A percentile compares a stretch with the other conserved stretches of the same genome.
These are phyloP conservation scores for Pythium dissotocum DNA, from an alignment of 352 stramenopile species.

Conservation along the genomic window DNA sequence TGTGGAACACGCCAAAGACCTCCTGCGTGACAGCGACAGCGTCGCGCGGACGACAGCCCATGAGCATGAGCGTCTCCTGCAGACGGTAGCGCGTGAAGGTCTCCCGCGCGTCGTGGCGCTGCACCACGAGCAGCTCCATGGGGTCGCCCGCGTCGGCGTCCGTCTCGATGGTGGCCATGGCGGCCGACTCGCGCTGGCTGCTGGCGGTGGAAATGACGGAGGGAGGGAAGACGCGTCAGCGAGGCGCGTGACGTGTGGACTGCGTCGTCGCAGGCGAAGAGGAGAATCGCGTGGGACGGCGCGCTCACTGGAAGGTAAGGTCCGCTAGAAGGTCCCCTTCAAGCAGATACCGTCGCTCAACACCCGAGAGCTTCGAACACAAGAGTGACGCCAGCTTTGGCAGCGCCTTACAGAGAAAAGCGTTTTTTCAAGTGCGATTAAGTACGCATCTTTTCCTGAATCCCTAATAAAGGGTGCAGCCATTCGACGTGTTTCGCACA, in stretches of 20 bases:
- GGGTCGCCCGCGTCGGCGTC: slow-evolving; percentile 64
- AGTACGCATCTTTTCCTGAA: background rate
- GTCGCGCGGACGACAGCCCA: slow-evolving; percentile 80
- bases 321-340: background rate
- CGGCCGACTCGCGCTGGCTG: slow-evolving; percentile 1
- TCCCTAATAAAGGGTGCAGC: background rate
- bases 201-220: background rate
- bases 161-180: slow-evolving; percentile 57
- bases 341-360: slow-evolving; percentile 1
- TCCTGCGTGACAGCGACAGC: slow-evolving; percentile 67
- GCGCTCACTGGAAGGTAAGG: no score
- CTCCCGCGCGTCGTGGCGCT: slow-evolving; percentile 50
- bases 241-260: no score
- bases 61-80: slow-evolving; percentile 88
- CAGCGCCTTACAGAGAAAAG: slow-evolving; percentile 1
- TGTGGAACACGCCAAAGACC: slow-evolving; percentile 62
- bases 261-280: no score
- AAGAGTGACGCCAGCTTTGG: slow-evolving; percentile 1
- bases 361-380: background rate
- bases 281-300: background rate
- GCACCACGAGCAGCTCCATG: slow-evolving; percentile 78
- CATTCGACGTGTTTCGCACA: background rate
- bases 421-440: slow-evolving; percentile 7
- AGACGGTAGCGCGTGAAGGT: slow-evolving; percentile 81
- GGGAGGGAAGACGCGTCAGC: no score